Percentiles rank a stretch among this genome's conserved stretches.
These are phyloP conservation scores for Pseudozyma thailandica DNA, from an alignment of 1,284 basidiomycete species.

Conservation along the genomic window DNA sequence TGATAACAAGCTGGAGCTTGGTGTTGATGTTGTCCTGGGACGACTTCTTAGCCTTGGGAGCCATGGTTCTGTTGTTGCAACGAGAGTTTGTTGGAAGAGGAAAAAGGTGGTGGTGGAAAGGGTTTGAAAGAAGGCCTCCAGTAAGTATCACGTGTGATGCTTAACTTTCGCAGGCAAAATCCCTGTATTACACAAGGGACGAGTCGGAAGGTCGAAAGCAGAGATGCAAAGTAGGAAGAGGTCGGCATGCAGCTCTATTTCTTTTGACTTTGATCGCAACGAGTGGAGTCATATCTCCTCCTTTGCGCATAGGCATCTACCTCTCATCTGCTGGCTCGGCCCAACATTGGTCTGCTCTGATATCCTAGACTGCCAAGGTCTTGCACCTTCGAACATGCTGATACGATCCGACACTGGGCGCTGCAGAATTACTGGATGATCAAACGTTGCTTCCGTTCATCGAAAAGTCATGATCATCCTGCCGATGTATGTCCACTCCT, in stretches of 20 bases:
- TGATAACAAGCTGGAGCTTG: conserved; percentile 95
- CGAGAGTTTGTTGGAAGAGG: neutral
- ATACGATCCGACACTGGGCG: no score
- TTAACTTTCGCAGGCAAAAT: conserved; percentile 55
- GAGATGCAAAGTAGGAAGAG: conserved; percentile 20
- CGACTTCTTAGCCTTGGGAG: conserved; percentile 87
- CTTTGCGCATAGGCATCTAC: neutral
- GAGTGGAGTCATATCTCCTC: neutral
- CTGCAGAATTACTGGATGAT: no score
- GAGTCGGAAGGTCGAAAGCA: conserved; percentile 11
- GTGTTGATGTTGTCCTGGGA: conserved; percentile 88
- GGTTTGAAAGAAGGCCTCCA: conserved; percentile 42
- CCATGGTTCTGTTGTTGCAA: conserved; percentile 74
- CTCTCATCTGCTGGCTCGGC: no score
- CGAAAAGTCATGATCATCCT: no score
- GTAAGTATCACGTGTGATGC: conserved; percentile 56
- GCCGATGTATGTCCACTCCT: no score
- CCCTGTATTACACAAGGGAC: conserved; percentile 26
- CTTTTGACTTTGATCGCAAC: neutral
- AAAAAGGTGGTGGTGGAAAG: conserved; percentile 9
- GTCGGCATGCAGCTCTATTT: conserved; percentile 40
- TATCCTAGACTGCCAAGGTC: no score
- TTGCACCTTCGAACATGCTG: no score
- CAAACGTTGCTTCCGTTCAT: no score
- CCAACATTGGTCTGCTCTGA: no score